phyloP scores from a whole-genome alignment of 768 basidiomycete species.

The Termitomyces heimii region DNA sequence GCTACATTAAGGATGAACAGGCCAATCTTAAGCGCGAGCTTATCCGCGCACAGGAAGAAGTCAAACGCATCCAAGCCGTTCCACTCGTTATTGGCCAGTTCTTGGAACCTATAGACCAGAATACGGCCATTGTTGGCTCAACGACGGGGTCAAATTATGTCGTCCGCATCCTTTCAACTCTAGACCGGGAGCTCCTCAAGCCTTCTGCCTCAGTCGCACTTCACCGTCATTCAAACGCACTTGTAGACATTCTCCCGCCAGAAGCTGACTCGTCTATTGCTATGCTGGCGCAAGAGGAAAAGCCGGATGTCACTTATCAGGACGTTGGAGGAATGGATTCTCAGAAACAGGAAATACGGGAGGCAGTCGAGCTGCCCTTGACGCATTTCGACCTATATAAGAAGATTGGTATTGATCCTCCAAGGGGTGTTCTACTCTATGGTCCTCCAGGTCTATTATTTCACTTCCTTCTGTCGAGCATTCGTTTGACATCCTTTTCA shows the following conservation, averaged over 20 bases:
- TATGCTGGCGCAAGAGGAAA: slow-evolving; percentile 92
- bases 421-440: slow-evolving; percentile 92
- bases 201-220: slow-evolving; percentile 97
- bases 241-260: slow-evolving; percentile 97
- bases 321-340: slow-evolving; percentile 97
- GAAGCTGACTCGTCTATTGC: slow-evolving; percentile 97
- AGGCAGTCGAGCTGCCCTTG: slow-evolving; percentile 94
- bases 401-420: slow-evolving; percentile 99
- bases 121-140: slow-evolving; percentile 93
- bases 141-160: slow-evolving; percentile 99
- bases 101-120: slow-evolving; percentile 97
- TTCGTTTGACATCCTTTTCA: slow-evolving; percentile 19
- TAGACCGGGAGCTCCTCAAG: slow-evolving; percentile 96
- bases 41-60: slow-evolving; percentile 98
- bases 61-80: slow-evolving; percentile 98
- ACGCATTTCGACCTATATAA: slow-evolving; percentile 98
- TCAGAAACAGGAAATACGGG: slow-evolving; percentile 98
- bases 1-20: slow-evolving; percentile 98
- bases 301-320: slow-evolving; percentile 87
- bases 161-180: slow-evolving; percentile 92
- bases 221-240: slow-evolving; percentile 96
- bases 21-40: slow-evolving; percentile 97
- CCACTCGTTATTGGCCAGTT: slow-evolving; percentile 99
- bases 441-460: slow-evolving; percentile 80
- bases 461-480: neutral